Base-by-base conservation (phyloP, 441 rosid genomes). In the Breynia disticha region DNA sequence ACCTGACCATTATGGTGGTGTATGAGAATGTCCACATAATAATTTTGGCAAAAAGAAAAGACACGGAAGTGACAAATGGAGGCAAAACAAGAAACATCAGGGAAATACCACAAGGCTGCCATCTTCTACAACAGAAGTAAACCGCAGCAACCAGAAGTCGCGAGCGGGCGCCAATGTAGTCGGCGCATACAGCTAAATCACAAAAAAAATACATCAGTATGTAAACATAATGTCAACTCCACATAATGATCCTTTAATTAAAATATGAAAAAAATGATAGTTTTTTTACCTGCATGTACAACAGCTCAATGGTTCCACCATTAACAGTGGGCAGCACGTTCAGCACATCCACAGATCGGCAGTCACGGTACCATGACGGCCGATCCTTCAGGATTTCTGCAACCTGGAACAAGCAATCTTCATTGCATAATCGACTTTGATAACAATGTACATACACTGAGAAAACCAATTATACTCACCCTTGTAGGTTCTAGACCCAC, bases 271-370 rank as follows among this genome's bases (percentile, higher is more conserved):
- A 18, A 16, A 11, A 18, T 39, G 18, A 13, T 46, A 19, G 19
- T 18, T 14, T 41, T 47, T 45, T 45, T 52, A 90, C 98, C 89
- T 90, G 96, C 98, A 88, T 84, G 59, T 91, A 91, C 48, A 91
- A 83, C 79, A 91, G 87, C 81, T 88, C 98, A 64, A 91, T 78
- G 77, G 98, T 91, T 86, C 98, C 98, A 78, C 98, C 95, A 63
- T 78, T 88, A 55, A 95, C 84, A 18, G 98, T 86, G 16, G 98
- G 97, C 87, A 91, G 74, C 86, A 84, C 95, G 49, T 84, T 88
- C 73, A 91, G 73, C 54, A 84, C 88, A 74, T 91, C 97, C 79
- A 88, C 90, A 65, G 91, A 83, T 80, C 98, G 90, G 72, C 98
- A 91, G 67, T 91, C 97, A 68, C 97, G 97, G 24, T 78, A 88